A percentile compares a stretch with the other conserved stretches of the same genome.
Evolutionary conservation across 768 basidiomycete genomes (phyloP).

Genomic region (Crassisporium funariophilum): DNA sequence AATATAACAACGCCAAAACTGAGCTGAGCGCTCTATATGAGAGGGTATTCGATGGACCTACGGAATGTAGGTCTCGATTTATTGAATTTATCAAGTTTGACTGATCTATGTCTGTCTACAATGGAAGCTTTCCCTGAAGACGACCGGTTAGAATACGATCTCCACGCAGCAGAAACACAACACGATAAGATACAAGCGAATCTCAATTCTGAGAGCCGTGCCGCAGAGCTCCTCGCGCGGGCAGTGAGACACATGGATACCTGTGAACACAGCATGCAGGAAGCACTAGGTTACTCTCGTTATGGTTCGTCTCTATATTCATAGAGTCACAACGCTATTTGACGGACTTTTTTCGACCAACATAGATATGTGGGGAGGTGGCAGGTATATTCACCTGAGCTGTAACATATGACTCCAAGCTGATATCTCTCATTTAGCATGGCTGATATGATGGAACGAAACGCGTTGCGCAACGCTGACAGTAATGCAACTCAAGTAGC

Average conservation of each 20-base stretch:
- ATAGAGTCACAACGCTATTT: neutral
- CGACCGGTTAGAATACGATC: constrained; percentile 42
- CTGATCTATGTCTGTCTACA: no score
- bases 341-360: neutral
- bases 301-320: constrained; percentile 31
- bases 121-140: constrained; percentile 45
- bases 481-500: constrained; percentile 36
- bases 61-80: constrained; percentile 32
- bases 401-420: neutral
- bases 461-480: constrained; percentile 38
- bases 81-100: no score
- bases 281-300: constrained; percentile 42
- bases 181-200: constrained; percentile 38
- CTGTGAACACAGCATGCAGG: constrained; percentile 34
- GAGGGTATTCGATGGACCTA: constrained; percentile 45
- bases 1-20: constrained; percentile 32
- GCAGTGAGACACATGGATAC: constrained; percentile 36
- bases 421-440: constrained; percentile 23
- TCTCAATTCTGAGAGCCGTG: constrained; percentile 42
- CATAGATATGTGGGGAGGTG: constrained; percentile 46
- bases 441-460: constrained; percentile 45
- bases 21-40: constrained; percentile 42
- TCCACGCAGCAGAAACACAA: constrained; percentile 30
- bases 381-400: constrained; percentile 24
- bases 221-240: constrained; percentile 38